Base-by-base conservation (phyloP, 2,329 filamentous ascomycete genomes). In the Cladophialophora chaetospira region DNA sequence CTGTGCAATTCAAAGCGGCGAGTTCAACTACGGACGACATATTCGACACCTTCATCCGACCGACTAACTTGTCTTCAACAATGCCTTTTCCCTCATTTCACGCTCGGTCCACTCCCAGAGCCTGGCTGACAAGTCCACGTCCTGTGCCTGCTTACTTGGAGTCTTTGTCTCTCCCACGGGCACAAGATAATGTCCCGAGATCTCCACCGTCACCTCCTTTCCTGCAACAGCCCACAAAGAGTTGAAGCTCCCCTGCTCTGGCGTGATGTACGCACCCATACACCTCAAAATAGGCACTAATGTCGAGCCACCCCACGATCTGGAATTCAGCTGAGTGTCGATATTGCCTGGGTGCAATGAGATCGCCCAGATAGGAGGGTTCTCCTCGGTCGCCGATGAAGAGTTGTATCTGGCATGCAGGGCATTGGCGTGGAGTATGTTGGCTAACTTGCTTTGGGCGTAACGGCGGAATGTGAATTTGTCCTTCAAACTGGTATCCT, bases 401-500 rank as follows among this genome's bases (percentile, higher is more conserved):
- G 49, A 9, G 75, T 75, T 5, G 48, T 77, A 72, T 11, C 67
- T 44, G 4, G 48, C 15, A 31, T 52, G 40, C 51, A 58, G 28
- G 17, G 45, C 33, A 29, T 48, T 44, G 9, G 58, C 45, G 36
- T 58, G 47, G 10, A 80, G 64, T 44, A 80, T 73, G 50, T 77
- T 77, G 15, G 77, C 77, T 3, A 74, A 75, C 68, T 81, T 80
- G 44, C 69, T 67, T 54, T 79, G 75, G 3, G 72, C 76, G 64
- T 80, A 80, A 11, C 72, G 67, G 4, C 58, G 57, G 68, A 71
- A 74, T 6, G 67, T 59, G 23, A 71, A 70, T 9, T 45, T 15
- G 26, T 44, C 23, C 3, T 70, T 70, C 8, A 64, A 62, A 63
- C 73, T 75, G 15, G 63, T 66, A 29, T 61, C 64, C 1, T 66